Percentiles rank a stretch among this genome's conserved stretches.
These are phyloP conservation scores for Trypanosoma brucei DNA, from an alignment of 208 protist species.

Conservation along the genomic window DNA sequence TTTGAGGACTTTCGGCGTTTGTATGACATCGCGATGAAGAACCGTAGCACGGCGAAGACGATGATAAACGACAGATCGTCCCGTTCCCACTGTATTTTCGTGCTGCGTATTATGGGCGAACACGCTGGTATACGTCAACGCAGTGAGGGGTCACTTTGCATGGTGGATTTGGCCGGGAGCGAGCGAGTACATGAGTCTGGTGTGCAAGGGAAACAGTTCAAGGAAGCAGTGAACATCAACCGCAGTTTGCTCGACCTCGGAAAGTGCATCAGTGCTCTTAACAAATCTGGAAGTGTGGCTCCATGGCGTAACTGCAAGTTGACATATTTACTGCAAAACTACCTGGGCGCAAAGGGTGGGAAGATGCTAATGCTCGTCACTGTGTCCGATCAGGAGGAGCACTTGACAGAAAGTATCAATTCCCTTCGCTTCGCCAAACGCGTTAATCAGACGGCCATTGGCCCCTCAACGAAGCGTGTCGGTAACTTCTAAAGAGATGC, in stretches of 20 bases:
- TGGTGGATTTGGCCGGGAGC: conserved; percentile 94
- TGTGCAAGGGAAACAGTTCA: conserved; percentile 78
- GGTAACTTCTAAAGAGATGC: conserved; percentile 35
- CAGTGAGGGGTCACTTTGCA: conserved; percentile 73
- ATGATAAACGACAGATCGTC: conserved; percentile 88
- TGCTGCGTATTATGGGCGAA: conserved; percentile 59
- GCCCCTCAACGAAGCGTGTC: conserved; percentile 70
- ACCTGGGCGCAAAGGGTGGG: conserved; percentile 76
- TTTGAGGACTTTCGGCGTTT: conserved; percentile 63
- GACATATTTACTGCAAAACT: conserved; percentile 89
- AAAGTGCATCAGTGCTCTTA: conserved; percentile 90
- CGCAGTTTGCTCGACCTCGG: conserved; percentile 83
- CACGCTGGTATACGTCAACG: conserved; percentile 66
- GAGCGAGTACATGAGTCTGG: conserved; percentile 90
- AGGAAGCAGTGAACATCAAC: conserved; percentile 93
- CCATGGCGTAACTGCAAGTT: conserved; percentile 91
- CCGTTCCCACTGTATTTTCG: conserved; percentile 90
- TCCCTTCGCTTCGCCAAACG: conserved; percentile 91
- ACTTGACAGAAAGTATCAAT: conserved; percentile 82
- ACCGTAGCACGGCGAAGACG: conserved; percentile 77
- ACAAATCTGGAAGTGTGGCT: conserved; percentile 50
- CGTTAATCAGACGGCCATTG: conserved; percentile 85
- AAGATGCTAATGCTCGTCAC: conserved; percentile 94
- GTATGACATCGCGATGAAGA: conserved; percentile 53
- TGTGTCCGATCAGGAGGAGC: conserved; percentile 60